phyloP scores from a whole-genome alignment of 352 stramenopile genomes.

The Pythium aquatile region DNA sequence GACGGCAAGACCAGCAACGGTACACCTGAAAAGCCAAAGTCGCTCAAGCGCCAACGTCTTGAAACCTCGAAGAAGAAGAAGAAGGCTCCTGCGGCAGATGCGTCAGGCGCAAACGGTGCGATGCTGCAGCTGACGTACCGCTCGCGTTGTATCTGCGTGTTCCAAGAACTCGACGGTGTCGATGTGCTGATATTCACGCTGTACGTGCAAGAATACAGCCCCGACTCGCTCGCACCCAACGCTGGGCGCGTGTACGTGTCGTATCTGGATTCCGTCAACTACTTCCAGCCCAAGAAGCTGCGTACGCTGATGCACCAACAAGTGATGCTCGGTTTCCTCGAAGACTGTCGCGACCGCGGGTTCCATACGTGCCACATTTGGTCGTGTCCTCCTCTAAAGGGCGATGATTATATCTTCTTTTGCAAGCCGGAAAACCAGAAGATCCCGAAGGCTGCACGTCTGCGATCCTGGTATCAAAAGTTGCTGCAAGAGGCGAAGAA shows the following conservation, averaged over 20 bases:
- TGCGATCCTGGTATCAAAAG: slow-evolving; percentile 89
- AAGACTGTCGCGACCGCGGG: slow-evolving; percentile 85
- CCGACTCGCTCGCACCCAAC: slow-evolving; percentile 71
- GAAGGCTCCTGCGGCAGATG: slow-evolving; percentile 23
- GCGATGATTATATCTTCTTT: slow-evolving; percentile 91
- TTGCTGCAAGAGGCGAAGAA: slow-evolving; percentile 79
- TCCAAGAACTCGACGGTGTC: slow-evolving; percentile 86
- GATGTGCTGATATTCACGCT: slow-evolving; percentile 89
- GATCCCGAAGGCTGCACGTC: slow-evolving; percentile 82
- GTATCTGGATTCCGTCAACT: slow-evolving; percentile 89
- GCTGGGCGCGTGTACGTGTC: slow-evolving; percentile 84
- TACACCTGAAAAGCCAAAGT: slow-evolving; percentile 42
- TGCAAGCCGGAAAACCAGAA: slow-evolving; percentile 91
- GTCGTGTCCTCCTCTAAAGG: slow-evolving; percentile 87
- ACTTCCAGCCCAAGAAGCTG: slow-evolving; percentile 87
- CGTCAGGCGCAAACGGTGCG: slow-evolving; percentile 22
- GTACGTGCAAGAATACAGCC: slow-evolving; percentile 88
- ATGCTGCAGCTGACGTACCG: slow-evolving; percentile 81
- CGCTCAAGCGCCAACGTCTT: slow-evolving; percentile 60
- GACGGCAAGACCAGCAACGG: slow-evolving; percentile 29
- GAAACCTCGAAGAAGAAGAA: slow-evolving; percentile 45
- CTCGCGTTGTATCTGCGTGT: slow-evolving; percentile 88
- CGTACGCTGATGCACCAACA: slow-evolving; percentile 88
- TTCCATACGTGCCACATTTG: slow-evolving; percentile 89
- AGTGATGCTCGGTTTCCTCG: slow-evolving; percentile 85